Conservation (phyloP, 768 basidiomycete genomes). For the Fomitopsis pulvina region DNA sequence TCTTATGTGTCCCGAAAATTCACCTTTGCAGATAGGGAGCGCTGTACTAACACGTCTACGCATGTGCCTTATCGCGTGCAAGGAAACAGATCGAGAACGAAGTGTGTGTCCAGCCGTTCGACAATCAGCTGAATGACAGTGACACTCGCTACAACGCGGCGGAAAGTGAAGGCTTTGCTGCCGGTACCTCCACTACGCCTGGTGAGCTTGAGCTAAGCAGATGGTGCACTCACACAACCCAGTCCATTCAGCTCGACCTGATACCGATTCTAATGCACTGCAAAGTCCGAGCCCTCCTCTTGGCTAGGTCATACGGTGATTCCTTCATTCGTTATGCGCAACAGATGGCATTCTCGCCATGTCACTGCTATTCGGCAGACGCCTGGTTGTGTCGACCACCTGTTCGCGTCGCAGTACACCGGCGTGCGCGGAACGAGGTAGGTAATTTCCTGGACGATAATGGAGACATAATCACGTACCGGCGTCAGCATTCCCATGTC, state of each 20-base stretch:
- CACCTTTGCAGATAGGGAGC: not conserved
- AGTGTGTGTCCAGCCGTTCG: not conserved
- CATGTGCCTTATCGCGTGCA: not conserved
- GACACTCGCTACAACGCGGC: not conserved
- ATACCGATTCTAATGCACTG: too few relatives aligned
- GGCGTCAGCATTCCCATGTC: not conserved
- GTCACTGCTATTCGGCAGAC: too few relatives aligned
- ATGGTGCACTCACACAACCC: too few relatives aligned
- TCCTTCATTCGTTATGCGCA: too few relatives aligned
- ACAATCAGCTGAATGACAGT: not conserved
- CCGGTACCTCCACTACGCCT: too few relatives aligned
- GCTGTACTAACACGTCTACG: not conserved
- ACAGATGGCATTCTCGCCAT: not conserved
- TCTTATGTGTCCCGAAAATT: conserved; percentile 2
- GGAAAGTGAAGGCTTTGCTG: not conserved
- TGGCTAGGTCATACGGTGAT: too few relatives aligned
- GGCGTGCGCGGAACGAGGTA: not conserved
- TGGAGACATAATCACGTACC: not conserved
- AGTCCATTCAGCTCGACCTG: too few relatives aligned
- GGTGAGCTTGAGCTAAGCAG: too few relatives aligned
- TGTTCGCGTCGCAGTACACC: not conserved
- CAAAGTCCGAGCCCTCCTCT: too few relatives aligned
- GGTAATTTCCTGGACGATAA: not conserved
- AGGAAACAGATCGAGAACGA: not conserved
- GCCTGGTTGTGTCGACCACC: too few relatives aligned